Conservation (phyloP, 345 rosid species). For the Excoecaria cochinchinensis region DNA sequence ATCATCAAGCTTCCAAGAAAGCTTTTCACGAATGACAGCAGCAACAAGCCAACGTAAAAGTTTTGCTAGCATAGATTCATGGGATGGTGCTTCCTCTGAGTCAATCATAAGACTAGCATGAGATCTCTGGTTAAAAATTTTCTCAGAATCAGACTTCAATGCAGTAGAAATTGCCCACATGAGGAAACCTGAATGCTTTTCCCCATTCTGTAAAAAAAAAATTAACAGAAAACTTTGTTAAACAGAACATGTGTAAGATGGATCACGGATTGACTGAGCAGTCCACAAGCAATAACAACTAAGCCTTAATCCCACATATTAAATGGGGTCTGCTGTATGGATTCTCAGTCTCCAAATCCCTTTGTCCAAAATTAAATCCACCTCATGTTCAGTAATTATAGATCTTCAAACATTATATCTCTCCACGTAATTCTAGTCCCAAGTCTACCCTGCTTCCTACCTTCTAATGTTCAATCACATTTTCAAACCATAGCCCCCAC, state of each 20-base stretch:
- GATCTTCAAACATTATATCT: no score
- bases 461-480: no score
- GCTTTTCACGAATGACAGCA: conserved; percentile 64
- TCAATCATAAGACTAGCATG: conserved; percentile 18
- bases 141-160: conserved; percentile 44
- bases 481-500: no score
- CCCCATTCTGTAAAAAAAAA: conserved; percentile 50
- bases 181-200: conserved; percentile 61
- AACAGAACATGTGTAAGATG: not conserved
- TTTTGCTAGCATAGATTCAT: conserved; percentile 62
- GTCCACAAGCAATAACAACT: not conserved
- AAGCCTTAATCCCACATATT: no score
- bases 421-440: no score
- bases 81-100: conserved; percentile 36
- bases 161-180: conserved; percentile 72
- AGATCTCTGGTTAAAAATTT: conserved; percentile 25
- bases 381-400: no score
- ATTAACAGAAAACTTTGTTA: conserved; percentile 5
- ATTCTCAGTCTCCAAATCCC: no score
- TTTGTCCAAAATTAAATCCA: no score
- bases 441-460: no score
- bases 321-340: no score
- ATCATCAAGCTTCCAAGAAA: conserved; percentile 34
- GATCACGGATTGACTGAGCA: not conserved
- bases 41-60: conserved; percentile 87